Evolutionary conservation across 768 basidiomycete species (phyloP), one percentile per base, ranked within the genome.

Genomic region (Serendipita sp.): DNA sequence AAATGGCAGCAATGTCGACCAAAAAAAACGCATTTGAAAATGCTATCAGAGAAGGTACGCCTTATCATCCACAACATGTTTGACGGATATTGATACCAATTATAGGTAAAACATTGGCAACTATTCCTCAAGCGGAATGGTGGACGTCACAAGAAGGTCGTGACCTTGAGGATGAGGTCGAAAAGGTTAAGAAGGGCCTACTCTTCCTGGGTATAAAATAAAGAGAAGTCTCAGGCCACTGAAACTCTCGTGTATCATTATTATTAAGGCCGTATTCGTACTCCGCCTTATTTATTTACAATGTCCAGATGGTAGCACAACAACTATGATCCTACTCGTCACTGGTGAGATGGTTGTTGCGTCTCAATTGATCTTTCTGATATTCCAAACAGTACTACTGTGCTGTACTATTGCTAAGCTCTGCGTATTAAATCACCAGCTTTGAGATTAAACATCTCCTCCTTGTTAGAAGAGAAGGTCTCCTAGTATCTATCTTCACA

Each of bases 101-200:
- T 32, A 8, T 60, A 60, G 56, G 56, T 35, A 60, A 60, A 60
- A 32, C 56, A 23, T 74, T 78, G 2, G 86, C 83, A 65, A 82
- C 84, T 15, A 73, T 86, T 1, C 77, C 74, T 4, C 71, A 73
- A 13, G 83, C 81, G 65, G 77, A 79, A 46, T 79, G 80, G 75
- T 97, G 93, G 94, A 85, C 83, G 63, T 78, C 79, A 3, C 79
- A 79, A 44, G 89, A 97, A 69, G 91, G 80, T 51, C 76, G 91
- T 65, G 84, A 83, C 67, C 75, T 98, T 56, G 89, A 93, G 74
- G 85, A 83, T 70, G 85, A 82, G 44, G 88, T 89, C 3, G 88
- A 86, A 75, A 77, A 83, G 68, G 85, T 90, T 45, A 85, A 87
- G 76, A 79, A 85, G 65, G 95, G 94, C 0, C 74, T 96, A 73